These are phyloP conservation scores for Exophiala viscosa DNA, from an alignment of 2,329 filamentous ascomycete genomes.

Conservation along the genomic window DNA sequence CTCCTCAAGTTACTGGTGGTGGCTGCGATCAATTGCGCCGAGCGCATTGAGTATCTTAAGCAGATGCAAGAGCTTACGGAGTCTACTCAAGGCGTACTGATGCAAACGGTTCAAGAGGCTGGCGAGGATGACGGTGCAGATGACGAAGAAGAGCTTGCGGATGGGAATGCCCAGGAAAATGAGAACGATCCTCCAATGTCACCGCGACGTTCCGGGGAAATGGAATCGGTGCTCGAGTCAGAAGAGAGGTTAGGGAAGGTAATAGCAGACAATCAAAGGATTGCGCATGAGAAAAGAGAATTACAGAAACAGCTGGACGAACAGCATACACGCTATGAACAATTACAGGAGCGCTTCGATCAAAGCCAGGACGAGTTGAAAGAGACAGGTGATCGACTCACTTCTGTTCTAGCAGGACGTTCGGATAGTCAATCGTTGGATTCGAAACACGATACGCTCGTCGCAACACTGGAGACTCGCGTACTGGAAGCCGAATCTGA, in stretches of 20 bases:
- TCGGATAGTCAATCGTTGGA: slow-evolving; percentile 46
- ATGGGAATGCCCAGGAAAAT: background rate
- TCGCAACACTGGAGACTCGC: slow-evolving; percentile 66
- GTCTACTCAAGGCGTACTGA: slow-evolving; percentile 44
- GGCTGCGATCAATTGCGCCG: slow-evolving; percentile 58
- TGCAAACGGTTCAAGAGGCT: slow-evolving; percentile 46
- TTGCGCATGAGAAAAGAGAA: slow-evolving; percentile 50
- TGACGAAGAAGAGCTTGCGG: slow-evolving; percentile 26
- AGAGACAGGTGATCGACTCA: slow-evolving; percentile 49
- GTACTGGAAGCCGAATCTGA: slow-evolving; percentile 52
- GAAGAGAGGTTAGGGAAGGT: slow-evolving; percentile 48
- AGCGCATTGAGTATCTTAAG: slow-evolving; percentile 53
- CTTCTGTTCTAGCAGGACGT: slow-evolving; percentile 49
- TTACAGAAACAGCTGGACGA: slow-evolving; percentile 47
- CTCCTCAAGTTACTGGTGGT: slow-evolving; percentile 62
- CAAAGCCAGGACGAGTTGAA: slow-evolving; percentile 44
- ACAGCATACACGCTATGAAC: slow-evolving; percentile 58
- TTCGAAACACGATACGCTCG: slow-evolving; percentile 64
- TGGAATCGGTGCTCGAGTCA: slow-evolving; percentile 46
- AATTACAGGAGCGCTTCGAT: slow-evolving; percentile 50
- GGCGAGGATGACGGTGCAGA: slow-evolving; percentile 34
- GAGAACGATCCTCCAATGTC: slow-evolving; percentile 10
- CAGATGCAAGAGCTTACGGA: slow-evolving; percentile 44
- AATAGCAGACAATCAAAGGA: slow-evolving; percentile 56
- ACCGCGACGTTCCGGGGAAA: slow-evolving; percentile 18